Conservation (phyloP, 2,329 filamentous ascomycete species). For the Rhynchosporium graminicola region DNA sequence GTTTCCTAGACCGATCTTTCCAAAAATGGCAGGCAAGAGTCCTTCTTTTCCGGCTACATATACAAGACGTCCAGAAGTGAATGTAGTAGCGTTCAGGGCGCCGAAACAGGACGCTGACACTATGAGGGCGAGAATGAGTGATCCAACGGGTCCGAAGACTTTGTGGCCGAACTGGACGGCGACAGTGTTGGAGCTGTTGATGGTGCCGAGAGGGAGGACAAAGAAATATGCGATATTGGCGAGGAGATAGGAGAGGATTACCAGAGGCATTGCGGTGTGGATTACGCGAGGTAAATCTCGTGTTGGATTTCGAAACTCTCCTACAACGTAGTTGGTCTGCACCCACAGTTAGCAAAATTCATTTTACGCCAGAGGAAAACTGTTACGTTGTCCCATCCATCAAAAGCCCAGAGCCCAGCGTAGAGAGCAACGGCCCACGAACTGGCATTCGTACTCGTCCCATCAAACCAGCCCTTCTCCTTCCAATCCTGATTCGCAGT, state of each 20-base stretch:
- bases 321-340: slow-evolving; percentile 95
- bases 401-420: slow-evolving; percentile 95
- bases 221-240: slow-evolving; percentile 95
- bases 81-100: slow-evolving; percentile 89
- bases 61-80: slow-evolving; percentile 87
- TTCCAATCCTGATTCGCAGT: slow-evolving; percentile 84
- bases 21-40: slow-evolving; percentile 83
- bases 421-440: slow-evolving; percentile 94
- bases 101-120: slow-evolving; percentile 93
- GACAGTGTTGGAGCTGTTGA: slow-evolving; percentile 91
- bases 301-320: slow-evolving; percentile 89
- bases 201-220: slow-evolving; percentile 76
- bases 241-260: slow-evolving; percentile 86
- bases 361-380: background rate
- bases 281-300: slow-evolving; percentile 92
- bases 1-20: slow-evolving; percentile 70
- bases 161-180: slow-evolving; percentile 89
- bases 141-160: slow-evolving; percentile 83
- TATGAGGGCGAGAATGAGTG: slow-evolving; percentile 81
- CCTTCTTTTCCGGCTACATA: slow-evolving; percentile 96
- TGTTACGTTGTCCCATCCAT: slow-evolving; percentile 96
- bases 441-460: slow-evolving; percentile 76
- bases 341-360: slow-evolving; percentile 31
- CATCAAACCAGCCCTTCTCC: slow-evolving; percentile 81
- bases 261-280: slow-evolving; percentile 92